Conservation (phyloP, 192 early-diverging fungal species). For the Gonapodya sp. region DNA sequence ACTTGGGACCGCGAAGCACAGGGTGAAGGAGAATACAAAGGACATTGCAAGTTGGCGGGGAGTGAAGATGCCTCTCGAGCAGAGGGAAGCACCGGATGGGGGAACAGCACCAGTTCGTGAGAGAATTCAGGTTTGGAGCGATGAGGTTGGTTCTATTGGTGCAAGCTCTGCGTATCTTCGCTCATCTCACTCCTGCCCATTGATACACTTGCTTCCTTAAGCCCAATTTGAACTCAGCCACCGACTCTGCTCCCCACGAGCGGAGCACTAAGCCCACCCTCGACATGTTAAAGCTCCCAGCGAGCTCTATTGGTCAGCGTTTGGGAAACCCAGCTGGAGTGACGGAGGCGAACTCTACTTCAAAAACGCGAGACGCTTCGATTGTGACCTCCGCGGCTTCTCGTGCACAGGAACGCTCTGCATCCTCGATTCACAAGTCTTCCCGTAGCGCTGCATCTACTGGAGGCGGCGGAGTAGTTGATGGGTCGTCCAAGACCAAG, state of each 20-base stretch:
- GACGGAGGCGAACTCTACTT: not conserved
- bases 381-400: not conserved
- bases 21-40: not conserved
- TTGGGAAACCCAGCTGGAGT: not conserved
- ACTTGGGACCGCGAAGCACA: not conserved
- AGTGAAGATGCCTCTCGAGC: not conserved
- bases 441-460: too few species aligned
- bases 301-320: not conserved
- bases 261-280: not conserved
- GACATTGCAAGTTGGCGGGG: not conserved
- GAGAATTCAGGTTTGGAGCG: not conserved
- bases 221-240: too few species aligned
- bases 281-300: not conserved
- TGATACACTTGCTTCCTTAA: too few species aligned
- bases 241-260: not conserved
- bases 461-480: too few species aligned
- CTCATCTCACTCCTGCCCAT: too few species aligned
- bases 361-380: not conserved
- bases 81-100: not conserved
- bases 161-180: too few species aligned
- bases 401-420: not conserved
- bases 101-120: not conserved
- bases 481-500: not conserved
- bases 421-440: too few species aligned
- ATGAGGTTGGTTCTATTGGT: conserved; percentile 7